Conservation (phyloP, 2,329 filamentous ascomycete genomes). For the Knoxdaviesia capensis region DNA sequence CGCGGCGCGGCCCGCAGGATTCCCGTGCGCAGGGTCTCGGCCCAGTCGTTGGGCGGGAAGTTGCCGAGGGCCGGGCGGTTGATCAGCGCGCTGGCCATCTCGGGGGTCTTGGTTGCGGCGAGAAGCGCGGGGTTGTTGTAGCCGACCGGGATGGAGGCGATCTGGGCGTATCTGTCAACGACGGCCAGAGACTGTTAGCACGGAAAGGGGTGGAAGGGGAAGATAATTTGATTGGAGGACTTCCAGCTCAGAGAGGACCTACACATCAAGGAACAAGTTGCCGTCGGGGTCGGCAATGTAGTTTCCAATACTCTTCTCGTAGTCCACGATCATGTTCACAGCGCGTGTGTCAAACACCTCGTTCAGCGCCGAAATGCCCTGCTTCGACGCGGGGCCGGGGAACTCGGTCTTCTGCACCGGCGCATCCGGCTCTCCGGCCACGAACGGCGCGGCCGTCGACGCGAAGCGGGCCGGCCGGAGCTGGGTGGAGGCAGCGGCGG, state of each 20-base stretch:
- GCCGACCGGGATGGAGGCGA: constrained; percentile 65
- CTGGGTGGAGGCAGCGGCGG: constrained; percentile 5
- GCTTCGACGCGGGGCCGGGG: constrained; percentile 56
- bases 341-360: constrained; percentile 71
- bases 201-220: background rate
- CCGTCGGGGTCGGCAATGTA: constrained; percentile 59
- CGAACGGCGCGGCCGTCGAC: constrained; percentile 15
- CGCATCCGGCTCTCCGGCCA: constrained; percentile 27
- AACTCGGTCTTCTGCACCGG: constrained; percentile 39
- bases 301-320: constrained; percentile 56
- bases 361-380: constrained; percentile 48
- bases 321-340: constrained; percentile 67
- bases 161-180: constrained; percentile 45
- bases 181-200: background rate
- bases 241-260: constrained; percentile 12
- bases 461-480: constrained; percentile 8
- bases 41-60: constrained; percentile 62
- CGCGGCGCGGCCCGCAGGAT: constrained; percentile 54
- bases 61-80: constrained; percentile 66
- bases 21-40: constrained; percentile 47
- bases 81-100: constrained; percentile 55
- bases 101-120: constrained; percentile 42
- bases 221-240: background rate
- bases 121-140: constrained; percentile 60
- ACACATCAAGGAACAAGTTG: constrained; percentile 55